Evolutionary conservation across 192 early-diverging fungal genomes (phyloP).

Genomic region (Coemansia pectinata): DNA sequence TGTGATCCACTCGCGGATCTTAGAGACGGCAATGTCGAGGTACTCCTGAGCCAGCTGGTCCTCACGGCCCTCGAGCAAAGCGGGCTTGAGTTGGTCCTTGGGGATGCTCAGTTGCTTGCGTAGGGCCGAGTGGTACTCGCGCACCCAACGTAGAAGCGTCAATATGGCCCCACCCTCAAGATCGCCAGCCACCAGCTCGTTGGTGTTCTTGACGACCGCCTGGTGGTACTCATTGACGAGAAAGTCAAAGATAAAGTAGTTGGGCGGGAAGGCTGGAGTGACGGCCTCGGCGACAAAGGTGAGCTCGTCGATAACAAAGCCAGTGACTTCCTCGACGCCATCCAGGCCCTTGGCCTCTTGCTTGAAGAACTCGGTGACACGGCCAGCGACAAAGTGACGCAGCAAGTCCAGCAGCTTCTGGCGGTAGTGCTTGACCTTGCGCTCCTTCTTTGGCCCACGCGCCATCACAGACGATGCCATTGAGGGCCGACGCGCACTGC

Average conservation of each 20-base stretch:
- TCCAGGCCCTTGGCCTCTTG: conserved; percentile 50
- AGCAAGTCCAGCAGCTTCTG: conserved; percentile 49
- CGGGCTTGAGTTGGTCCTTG: conserved; percentile 83
- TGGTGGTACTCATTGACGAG: conserved; percentile 96
- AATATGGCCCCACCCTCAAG: conserved; percentile 91
- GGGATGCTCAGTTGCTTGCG: conserved; percentile 82
- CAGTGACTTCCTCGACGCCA: conserved; percentile 58
- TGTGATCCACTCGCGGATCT: conserved; percentile 87
- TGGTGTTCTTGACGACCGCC: conserved; percentile 79
- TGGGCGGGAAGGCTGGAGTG: conserved; percentile 82
- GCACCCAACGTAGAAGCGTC: conserved; percentile 80
- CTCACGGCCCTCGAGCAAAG: conserved; percentile 90
- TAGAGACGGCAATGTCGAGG: conserved; percentile 82
- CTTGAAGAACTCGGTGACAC: conserved; percentile 60
- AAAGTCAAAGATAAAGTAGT: conserved; percentile 94
- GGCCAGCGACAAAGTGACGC: conserved; percentile 31
- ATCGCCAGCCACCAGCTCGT: conserved; percentile 67
- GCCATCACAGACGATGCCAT: conserved; percentile 16
- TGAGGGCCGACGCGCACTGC: conserved; percentile 5
- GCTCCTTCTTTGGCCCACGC: conserved; percentile 33
- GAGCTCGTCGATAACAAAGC: conserved; percentile 88
- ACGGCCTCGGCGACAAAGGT: conserved; percentile 86
- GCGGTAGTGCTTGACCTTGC: conserved; percentile 43
- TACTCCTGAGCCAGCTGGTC: conserved; percentile 88
- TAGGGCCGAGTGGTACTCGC: conserved; percentile 92